Percentiles rank a stretch among this genome's conserved stretches.
Evolutionary conservation across 768 basidiomycete species (phyloP).

Genomic region (Lactarius tabidus): DNA sequence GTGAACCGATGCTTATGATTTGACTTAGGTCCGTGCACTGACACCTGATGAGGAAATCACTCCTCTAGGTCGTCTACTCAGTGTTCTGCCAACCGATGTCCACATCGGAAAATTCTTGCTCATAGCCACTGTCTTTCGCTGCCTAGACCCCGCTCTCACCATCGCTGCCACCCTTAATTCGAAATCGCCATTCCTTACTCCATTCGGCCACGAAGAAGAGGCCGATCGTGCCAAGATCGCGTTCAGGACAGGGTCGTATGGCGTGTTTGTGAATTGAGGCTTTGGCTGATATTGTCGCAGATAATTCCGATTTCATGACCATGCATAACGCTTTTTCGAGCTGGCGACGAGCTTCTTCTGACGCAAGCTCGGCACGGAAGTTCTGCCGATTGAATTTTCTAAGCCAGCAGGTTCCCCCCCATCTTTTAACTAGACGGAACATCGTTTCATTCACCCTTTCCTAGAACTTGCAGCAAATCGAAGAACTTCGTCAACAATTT

Average conservation of each 20-base stretch:
- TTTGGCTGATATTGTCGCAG: constrained; percentile 38
- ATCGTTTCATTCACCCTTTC: constrained; percentile 5
- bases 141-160: constrained; percentile 93
- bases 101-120: constrained; percentile 93
- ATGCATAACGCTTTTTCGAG: constrained; percentile 85
- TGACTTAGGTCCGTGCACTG: constrained; percentile 70
- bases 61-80: constrained; percentile 85
- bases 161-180: constrained; percentile 91
- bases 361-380: constrained; percentile 55
- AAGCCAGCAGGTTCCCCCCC: constrained; percentile 64
- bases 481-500: constrained; percentile 86
- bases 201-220: constrained; percentile 82
- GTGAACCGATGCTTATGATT: constrained; percentile 9
- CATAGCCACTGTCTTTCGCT: constrained; percentile 77
- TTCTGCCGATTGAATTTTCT: constrained; percentile 81
- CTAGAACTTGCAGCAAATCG: constrained; percentile 91
- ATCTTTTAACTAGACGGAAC: background rate
- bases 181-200: constrained; percentile 89
- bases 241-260: constrained; percentile 53
- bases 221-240: constrained; percentile 78
- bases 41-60: constrained; percentile 88
- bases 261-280: no score
- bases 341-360: constrained; percentile 76
- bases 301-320: constrained; percentile 93
- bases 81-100: constrained; percentile 92